Percentiles rank a stretch among this genome's conserved stretches.
Conservation (phyloP, 148 eudicot species). For the Cornus kousa region DNA sequence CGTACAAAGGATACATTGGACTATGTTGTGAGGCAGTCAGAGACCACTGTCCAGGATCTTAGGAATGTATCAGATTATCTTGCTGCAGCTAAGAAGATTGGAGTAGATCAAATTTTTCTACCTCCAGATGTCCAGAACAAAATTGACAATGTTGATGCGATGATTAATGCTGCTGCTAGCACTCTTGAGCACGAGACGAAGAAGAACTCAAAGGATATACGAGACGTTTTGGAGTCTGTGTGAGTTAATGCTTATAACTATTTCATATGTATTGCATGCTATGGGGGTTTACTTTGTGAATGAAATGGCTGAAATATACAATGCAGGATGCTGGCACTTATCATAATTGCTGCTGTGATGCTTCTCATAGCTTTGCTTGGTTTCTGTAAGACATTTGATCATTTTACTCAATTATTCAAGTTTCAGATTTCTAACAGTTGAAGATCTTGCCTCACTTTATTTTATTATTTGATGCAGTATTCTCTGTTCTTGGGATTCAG, state of each 20-base stretch:
- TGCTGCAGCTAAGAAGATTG: conserved; percentile 51
- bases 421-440: background rate
- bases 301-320: background rate
- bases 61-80: conserved; percentile 56
- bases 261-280: conserved; percentile 2
- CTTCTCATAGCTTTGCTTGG: conserved; percentile 71
- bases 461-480: conserved; percentile 49
- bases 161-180: conserved; percentile 44
- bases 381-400: conserved; percentile 55
- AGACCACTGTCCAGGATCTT: conserved; percentile 56
- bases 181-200: conserved; percentile 49
- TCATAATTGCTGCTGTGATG: conserved; percentile 78
- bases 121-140: conserved; percentile 47
- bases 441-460: conserved; percentile 5
- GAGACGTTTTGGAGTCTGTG: conserved; percentile 46
- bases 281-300: background rate
- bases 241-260: conserved; percentile 33
- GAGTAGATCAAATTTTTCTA: conserved; percentile 44
- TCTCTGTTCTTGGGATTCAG: conserved; percentile 74
- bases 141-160: conserved; percentile 49
- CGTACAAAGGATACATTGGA: conserved; percentile 53
- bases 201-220: conserved; percentile 48
- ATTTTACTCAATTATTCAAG: conserved; percentile 2
- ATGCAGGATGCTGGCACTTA: conserved; percentile 63
- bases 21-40: conserved; percentile 63